Conservation (phyloP, 306 rosid genomes). For the Inga leiocalycina region DNA sequence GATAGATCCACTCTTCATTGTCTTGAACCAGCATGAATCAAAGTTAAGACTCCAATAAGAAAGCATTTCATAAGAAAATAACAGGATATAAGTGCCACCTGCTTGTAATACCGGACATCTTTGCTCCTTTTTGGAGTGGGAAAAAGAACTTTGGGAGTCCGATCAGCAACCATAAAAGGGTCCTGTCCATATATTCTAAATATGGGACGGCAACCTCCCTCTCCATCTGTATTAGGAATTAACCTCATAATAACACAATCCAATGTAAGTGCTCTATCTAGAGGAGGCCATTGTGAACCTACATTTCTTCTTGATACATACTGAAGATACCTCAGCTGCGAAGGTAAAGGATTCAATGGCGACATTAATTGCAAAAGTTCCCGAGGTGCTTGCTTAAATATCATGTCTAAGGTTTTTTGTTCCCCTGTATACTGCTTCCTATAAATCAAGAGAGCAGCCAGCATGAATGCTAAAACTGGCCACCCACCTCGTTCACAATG, state of each 20-base stretch:
- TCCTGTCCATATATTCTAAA: conserved; percentile 95
- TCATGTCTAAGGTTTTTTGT: conserved; percentile 91
- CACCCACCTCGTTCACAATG: conserved; percentile 96
- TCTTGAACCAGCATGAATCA: conserved; percentile 9
- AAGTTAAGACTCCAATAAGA: conserved; percentile 6
- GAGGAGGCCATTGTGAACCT: conserved; percentile 92
- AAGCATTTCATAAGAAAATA: conserved; percentile 9
- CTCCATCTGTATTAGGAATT: conserved; percentile 81
- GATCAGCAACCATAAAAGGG: conserved; percentile 86
- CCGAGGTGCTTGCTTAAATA: conserved; percentile 88
- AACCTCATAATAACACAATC: conserved; percentile 80
- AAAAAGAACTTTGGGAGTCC: conserved; percentile 84
- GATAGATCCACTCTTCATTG: neutral
- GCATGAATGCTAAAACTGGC: conserved; percentile 93
- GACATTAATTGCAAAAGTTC: conserved; percentile 96
- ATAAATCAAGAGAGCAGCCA: conserved; percentile 89
- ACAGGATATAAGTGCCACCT: conserved; percentile 57
- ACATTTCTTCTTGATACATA: conserved; percentile 93
- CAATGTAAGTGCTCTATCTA: conserved; percentile 88
- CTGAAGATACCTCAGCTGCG: conserved; percentile 93
- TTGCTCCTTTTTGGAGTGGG: conserved; percentile 92
- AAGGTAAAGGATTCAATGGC: conserved; percentile 88
- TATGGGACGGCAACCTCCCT: conserved; percentile 91
- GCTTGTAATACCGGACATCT: conserved; percentile 76
- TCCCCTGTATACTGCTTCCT: conserved; percentile 82